Conservation (phyloP, 2,329 filamentous ascomycete genomes). For the Trichophyton simii region DNA sequence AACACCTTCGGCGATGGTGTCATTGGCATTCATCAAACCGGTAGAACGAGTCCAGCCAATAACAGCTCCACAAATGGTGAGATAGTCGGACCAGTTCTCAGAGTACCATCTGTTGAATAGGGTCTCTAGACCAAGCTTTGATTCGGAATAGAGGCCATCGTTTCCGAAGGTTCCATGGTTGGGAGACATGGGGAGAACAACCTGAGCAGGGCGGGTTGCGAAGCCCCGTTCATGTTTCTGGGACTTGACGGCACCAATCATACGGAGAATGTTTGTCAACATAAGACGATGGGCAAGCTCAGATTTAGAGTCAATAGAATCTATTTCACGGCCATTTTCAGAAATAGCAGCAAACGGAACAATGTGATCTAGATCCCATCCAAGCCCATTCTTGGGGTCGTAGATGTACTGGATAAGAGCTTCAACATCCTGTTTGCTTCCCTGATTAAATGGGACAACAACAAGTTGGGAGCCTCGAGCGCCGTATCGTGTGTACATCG, state of each 20-base stretch:
- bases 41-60: constrained; percentile 99
- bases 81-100: constrained; percentile 92
- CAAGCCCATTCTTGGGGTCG: constrained; percentile 86
- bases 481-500: constrained; percentile 92
- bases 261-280: constrained; percentile 89
- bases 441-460: constrained; percentile 97
- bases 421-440: constrained; percentile 95
- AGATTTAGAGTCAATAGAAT: constrained; percentile 91
- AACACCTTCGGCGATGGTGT: constrained; percentile 91
- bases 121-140: constrained; percentile 91
- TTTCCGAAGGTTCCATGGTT: constrained; percentile 98
- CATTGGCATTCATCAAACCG: constrained; percentile 95
- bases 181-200: constrained; percentile 87
- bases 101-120: constrained; percentile 98
- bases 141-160: constrained; percentile 95
- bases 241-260: constrained; percentile 78
- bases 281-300: constrained; percentile 98
- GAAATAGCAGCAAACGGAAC: constrained; percentile 95
- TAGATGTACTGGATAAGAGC: constrained; percentile 93
- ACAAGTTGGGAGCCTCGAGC: constrained; percentile 91
- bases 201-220: constrained; percentile 90
- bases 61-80: constrained; percentile 94
- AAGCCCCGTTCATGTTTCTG: constrained; percentile 81
- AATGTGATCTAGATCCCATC: constrained; percentile 95
- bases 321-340: constrained; percentile 94